These are phyloP conservation scores for Hirsutella rhossiliensis DNA, from an alignment of 2,329 filamentous ascomycete species.

Conservation along the genomic window DNA sequence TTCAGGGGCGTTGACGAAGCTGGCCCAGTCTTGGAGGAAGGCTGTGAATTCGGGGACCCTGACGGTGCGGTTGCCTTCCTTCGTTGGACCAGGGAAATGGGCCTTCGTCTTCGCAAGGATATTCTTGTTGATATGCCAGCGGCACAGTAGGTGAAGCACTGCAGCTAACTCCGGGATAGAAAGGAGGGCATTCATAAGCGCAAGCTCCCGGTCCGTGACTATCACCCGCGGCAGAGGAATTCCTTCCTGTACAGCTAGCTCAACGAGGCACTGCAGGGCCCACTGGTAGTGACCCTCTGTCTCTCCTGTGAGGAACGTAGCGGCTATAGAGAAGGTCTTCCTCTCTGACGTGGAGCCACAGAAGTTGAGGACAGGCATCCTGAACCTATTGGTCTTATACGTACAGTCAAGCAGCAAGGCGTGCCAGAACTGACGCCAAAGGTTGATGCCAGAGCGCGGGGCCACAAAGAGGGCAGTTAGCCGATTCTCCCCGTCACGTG, in stretches of 20 bases:
- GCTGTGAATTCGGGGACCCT: neutral
- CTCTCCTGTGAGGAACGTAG: neutral
- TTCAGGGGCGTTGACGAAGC: neutral
- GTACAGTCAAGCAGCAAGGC: neutral
- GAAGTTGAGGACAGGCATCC: neutral
- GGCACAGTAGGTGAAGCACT: neutral
- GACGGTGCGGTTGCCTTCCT: neutral
- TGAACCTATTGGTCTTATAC: neutral
- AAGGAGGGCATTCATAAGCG: neutral
- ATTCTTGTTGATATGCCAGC: neutral
- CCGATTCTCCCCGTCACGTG: neutral
- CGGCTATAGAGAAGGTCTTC: too few relatives aligned
- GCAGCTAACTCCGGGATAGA: neutral
- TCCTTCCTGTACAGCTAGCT: neutral
- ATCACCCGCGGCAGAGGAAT: neutral
- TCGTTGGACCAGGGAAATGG: neutral
- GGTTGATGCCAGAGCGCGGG: neutral
- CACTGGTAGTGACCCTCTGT: neutral
- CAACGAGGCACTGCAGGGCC: neutral
- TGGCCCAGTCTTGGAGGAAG: neutral
- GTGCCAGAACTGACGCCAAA: neutral
- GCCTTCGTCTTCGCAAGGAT: neutral
- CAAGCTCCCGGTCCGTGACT: neutral
- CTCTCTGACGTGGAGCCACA: too few relatives aligned
- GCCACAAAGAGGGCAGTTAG: neutral